Conservation (phyloP, 2,329 filamentous ascomycete species). For the Helicocarpus griseus region DNA sequence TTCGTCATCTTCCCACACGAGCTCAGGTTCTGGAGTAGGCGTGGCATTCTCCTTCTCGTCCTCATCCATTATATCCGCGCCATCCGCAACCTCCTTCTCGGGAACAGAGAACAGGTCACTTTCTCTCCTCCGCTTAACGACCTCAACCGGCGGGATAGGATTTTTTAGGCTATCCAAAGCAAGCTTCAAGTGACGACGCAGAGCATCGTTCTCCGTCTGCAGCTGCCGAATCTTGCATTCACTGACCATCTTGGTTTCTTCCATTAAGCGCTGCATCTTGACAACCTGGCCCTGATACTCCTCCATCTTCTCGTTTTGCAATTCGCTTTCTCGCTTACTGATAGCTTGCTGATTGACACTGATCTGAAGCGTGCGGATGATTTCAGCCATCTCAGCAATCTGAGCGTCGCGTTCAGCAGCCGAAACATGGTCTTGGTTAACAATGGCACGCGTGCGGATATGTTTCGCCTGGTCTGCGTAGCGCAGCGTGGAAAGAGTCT, state of each 20-base stretch:
- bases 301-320: constrained; percentile 75
- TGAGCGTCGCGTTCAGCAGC: constrained; percentile 90
- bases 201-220: constrained; percentile 79
- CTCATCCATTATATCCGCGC: constrained; percentile 35
- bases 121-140: constrained; percentile 21
- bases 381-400: constrained; percentile 88
- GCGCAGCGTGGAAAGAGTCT: constrained; percentile 88
- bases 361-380: constrained; percentile 78
- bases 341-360: constrained; percentile 53
- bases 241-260: constrained; percentile 79
- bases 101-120: constrained; percentile 28
- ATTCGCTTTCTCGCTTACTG: constrained; percentile 64
- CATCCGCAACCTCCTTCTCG: constrained; percentile 25
- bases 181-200: constrained; percentile 78
- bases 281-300: constrained; percentile 89
- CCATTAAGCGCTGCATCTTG: constrained; percentile 90
- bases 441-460: constrained; percentile 84
- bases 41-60: constrained; percentile 40
- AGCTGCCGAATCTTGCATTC: constrained; percentile 90
- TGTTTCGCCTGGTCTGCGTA: constrained; percentile 97
- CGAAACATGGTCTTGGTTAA: constrained; percentile 92
- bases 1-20: constrained; percentile 23
- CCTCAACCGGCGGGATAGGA: constrained; percentile 57
- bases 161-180: constrained; percentile 81
- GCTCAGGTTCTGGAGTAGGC: constrained; percentile 21